Evolutionary conservation across 805 yeast genomes (phyloP).

Genomic region (Myxozyma neglecta): DNA sequence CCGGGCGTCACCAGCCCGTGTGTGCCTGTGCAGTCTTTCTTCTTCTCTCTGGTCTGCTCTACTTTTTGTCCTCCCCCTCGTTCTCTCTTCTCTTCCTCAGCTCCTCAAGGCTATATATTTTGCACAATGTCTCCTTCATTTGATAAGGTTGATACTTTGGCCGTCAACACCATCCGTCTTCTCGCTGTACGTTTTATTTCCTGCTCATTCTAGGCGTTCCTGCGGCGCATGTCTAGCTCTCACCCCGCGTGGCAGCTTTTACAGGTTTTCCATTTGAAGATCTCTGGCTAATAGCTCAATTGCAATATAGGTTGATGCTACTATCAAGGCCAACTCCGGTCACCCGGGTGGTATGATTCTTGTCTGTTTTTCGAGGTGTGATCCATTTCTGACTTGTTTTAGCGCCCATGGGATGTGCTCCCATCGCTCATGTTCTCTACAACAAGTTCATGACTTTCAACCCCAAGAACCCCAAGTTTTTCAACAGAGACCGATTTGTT

Average conservation of each 20-base stretch:
- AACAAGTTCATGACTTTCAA: constrained; percentile 73
- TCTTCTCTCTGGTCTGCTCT: background rate
- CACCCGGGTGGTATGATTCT: constrained; percentile 72
- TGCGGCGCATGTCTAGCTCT: background rate
- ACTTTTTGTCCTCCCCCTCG: background rate
- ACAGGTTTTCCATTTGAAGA: background rate
- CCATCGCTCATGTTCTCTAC: constrained; percentile 87
- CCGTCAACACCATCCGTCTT: constrained; percentile 84
- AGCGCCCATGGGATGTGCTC: constrained; percentile 97
- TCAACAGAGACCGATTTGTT: constrained; percentile 93
- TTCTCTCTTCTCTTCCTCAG: constrained; percentile 28
- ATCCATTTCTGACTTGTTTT: background rate
- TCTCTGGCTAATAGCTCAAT: constrained; percentile 12
- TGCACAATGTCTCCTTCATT: constrained; percentile 37
- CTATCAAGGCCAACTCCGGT: constrained; percentile 87
- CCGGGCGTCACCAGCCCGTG: constrained; percentile 28
- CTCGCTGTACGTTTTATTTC: constrained; percentile 54
- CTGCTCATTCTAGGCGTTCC: background rate
- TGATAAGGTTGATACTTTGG: constrained; percentile 65
- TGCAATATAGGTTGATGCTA: constrained; percentile 63
- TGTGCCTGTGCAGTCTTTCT: background rate
- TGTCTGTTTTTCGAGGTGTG: background rate
- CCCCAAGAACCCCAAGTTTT: constrained; percentile 90
- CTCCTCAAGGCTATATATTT: constrained; percentile 3
- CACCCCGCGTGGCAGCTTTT: background rate